Percentiles rank a stretch among this genome's conserved stretches.
Conservation (phyloP, 192 early-diverging fungal species). For the Geranomyces michiganensis region DNA sequence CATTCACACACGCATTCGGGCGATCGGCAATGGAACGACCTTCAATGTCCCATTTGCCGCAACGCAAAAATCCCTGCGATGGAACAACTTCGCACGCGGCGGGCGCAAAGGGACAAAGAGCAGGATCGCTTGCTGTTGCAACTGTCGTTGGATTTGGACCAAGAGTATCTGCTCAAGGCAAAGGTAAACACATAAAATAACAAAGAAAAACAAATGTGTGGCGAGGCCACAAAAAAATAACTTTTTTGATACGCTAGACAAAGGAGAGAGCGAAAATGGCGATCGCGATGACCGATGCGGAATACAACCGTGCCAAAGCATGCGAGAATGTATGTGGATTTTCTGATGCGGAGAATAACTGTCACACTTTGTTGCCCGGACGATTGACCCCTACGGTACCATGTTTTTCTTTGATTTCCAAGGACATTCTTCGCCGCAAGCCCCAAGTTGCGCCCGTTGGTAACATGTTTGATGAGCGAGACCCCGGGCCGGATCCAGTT, state of each 20-base stretch:
- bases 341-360: not conserved
- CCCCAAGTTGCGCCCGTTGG: constrained; percentile 36
- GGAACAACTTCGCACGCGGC: constrained; percentile 20
- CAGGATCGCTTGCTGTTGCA: constrained; percentile 51
- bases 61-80: constrained; percentile 26
- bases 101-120: constrained; percentile 43
- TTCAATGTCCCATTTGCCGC: constrained; percentile 52
- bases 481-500: constrained; percentile 37
- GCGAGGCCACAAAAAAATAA: not conserved
- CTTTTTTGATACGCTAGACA: not conserved
- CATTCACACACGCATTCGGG: constrained; percentile 52
- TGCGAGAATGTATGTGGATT: constrained; percentile 34
- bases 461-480: constrained; percentile 51
- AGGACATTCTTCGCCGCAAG: constrained; percentile 6
- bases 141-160: constrained; percentile 46
- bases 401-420: not conserved
- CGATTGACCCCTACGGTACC: not conserved
- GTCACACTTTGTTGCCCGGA: too few species aligned
- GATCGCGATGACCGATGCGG: constrained; percentile 36
- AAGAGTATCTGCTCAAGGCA: constrained; percentile 38
- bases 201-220: not conserved
- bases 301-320: constrained; percentile 45
- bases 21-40: constrained; percentile 47
- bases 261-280: constrained; percentile 33
- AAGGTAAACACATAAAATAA: constrained; percentile 28